Base-by-base conservation (phyloP, 1,284 basidiomycete genomes). In the Microbotryum lychnidis-dioicae region DNA sequence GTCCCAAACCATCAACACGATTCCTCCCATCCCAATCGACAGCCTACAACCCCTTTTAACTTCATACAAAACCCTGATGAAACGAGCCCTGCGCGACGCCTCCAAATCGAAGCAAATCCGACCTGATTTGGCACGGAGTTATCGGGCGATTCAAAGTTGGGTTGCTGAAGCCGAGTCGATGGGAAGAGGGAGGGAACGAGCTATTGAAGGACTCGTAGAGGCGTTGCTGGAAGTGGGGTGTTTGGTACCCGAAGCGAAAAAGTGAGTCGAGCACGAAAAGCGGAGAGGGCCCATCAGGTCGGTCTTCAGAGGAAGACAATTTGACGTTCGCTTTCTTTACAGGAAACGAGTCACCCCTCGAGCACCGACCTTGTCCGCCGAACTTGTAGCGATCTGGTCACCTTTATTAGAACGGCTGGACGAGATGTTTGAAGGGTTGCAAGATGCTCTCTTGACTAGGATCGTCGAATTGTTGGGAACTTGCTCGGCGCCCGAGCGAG, bases 231-330 rank as follows among this genome's bases (percentile, higher is more conserved):
- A 80, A 63, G 83, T 79, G 71, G 65, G 83, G 18, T 81, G 79
- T 9, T 76, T 93, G 6, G 84, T 94, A 4, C 89, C 91, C 4
- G 70, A 87, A 3, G 86, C 87, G 0, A 86, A 84, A 75, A 89
- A 84, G 91, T 90, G 64, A 67, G 82, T 70, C 20, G 29, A 10
- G 37, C 10, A 42, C 23, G 12, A n/a, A 21, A 47, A 27, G 27
- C 27, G 6, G 27, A 27, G 27, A 4, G 6, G 16, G 21, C 44
- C n/a, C 4, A 27, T 25, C 33, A 29, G 12, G 18, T 42, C n/a
- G 44, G 33, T 27, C 14, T n/a, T 29, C 21, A 21, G 55, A 25
- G 49, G 6, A 33, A 23, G 46, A 44, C 25, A n/a, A 54, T 54
- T 51, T 50, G 23, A 44, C 48, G 12, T 31, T 59, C 21, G 23